A percentile compares a stretch with the other conserved stretches of the same genome.
Conservation (phyloP, 257 asterid species). For the Petunia axillaris region DNA sequence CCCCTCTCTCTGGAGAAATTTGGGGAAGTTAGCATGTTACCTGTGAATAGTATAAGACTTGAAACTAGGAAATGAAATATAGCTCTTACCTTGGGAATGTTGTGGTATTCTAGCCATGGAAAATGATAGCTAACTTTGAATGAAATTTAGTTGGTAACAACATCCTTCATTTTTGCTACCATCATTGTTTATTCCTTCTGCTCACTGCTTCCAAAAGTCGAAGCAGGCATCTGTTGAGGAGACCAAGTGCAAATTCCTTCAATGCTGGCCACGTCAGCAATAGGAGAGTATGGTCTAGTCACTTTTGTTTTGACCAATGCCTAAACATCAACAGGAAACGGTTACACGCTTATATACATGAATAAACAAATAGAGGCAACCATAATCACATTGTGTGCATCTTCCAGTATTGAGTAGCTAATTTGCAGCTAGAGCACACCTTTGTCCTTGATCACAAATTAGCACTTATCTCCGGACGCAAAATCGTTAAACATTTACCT, state of each 20-base stretch:
- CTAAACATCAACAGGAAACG: slow-evolving; percentile 40
- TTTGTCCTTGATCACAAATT: background rate
- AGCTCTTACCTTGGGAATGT: background rate
- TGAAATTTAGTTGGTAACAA: background rate
- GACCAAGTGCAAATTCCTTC: slow-evolving; percentile 53
- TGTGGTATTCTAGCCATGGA: background rate
- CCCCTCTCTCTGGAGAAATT: too few relatives aligned
- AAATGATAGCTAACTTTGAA: background rate
- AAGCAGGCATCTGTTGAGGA: slow-evolving; percentile 80
- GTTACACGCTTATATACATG: slow-evolving; percentile 2
- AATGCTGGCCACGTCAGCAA: slow-evolving; percentile 43
- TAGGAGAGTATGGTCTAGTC: slow-evolving; percentile 82
- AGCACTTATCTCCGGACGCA: background rate
- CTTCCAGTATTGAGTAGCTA: slow-evolving; percentile 16
- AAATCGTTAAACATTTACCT: slow-evolving; percentile 48
- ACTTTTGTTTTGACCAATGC: slow-evolving; percentile 69
- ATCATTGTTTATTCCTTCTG: slow-evolving; percentile 40
- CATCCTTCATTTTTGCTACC: slow-evolving; percentile 21
- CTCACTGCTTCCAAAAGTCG: slow-evolving; percentile 74
- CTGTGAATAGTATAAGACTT: too few relatives aligned
- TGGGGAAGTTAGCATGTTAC: too few relatives aligned
- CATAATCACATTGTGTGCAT: slow-evolving; percentile 12
- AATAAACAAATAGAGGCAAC: background rate
- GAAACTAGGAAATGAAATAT: too few relatives aligned
- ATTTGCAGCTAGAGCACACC: background rate